Evolutionary conservation across 139 green algal species (phyloP), one percentile per base, ranked within the genome.

Genomic region (Nannochloris sp.): DNA sequence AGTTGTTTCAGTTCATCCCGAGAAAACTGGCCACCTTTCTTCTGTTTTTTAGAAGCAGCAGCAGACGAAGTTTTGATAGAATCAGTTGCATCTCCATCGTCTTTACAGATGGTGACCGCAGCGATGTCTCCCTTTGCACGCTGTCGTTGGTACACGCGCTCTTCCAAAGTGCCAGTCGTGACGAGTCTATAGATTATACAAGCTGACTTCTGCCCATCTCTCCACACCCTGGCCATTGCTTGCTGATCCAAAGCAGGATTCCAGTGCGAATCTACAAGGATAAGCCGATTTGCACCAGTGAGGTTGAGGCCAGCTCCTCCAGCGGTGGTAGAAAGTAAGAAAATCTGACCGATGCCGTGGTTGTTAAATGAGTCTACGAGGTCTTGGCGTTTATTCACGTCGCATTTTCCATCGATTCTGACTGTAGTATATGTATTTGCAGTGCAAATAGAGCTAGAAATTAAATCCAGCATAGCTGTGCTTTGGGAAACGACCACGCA

Each of bases 71-170:
- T n/a, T n/a, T n/a, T n/a, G n/a, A n/a, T 63, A 23, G 42, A 9
- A 14, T 36, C 44, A 4, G 24, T 35, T 4, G 39, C 65, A 10
- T 45, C 47, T 6, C 31, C 47, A 42, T 32, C 44, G 12, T 35
- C 36, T 9, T 30, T 6, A 12, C 46, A 53, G 57, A 72, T 45
- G 65, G 78, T 70, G 12, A 66, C 54, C 33, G 45, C 60, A 3
- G 83, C 76, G 4, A 92, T 66, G 64, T 87, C 79, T 2, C 70
- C 72, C 73, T 95, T 93, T 72, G 83, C 69, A 7, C 86, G 70
- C 77, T 95, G 89, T 3, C 89, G 72, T 75, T 95, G 87, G 61
- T 87, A 96, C n/a, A 95, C 79, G 71, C 91, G 92, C 62, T 95
- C 90, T 57, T 96, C 90, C 2, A 96, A 84, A 3, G 84, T 91